phyloP scores from a whole-genome alignment of 306 rosid species.

The Quercus berberidifolia region DNA sequence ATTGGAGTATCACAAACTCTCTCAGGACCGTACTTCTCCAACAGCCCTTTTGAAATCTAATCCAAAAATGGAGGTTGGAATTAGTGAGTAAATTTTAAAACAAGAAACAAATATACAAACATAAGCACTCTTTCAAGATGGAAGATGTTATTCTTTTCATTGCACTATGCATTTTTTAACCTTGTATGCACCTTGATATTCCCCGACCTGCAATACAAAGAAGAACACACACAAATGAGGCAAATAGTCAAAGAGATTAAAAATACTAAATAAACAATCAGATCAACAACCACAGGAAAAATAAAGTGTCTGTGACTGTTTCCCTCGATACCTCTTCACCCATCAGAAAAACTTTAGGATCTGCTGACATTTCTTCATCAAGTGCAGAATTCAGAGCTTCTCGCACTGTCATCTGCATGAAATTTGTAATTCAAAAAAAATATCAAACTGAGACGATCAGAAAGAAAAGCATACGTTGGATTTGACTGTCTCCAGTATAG shows the following conservation, averaged over 20 bases:
- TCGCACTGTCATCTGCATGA: conserved; percentile 68
- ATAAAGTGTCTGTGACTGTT: neutral
- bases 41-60: conserved; percentile 82
- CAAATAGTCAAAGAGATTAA: conserved; percentile 15
- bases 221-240: neutral
- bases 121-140: neutral
- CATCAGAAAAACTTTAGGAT: conserved; percentile 91
- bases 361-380: conserved; percentile 99
- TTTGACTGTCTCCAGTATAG: no score
- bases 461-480: no score
- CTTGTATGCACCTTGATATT: conserved; percentile 99
- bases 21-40: conserved; percentile 97
- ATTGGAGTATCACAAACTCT: conserved; percentile 98
- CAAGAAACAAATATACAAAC: neutral
- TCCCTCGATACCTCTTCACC: conserved; percentile 82
- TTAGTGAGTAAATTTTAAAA: neutral
- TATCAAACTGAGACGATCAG: no score
- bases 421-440: conserved; percentile 6
- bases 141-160: neutral
- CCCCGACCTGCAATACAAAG: conserved; percentile 68
- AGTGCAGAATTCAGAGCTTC: conserved; percentile 93
- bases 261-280: conserved; percentile 6
- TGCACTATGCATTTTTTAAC: conserved; percentile 34
- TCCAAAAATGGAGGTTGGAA: neutral
- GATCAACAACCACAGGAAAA: neutral